A percentile compares a stretch with the other conserved stretches of the same genome.
phyloP scores from a whole-genome alignment of 257 asterid genomes.

The Cinchona pubescens region DNA sequence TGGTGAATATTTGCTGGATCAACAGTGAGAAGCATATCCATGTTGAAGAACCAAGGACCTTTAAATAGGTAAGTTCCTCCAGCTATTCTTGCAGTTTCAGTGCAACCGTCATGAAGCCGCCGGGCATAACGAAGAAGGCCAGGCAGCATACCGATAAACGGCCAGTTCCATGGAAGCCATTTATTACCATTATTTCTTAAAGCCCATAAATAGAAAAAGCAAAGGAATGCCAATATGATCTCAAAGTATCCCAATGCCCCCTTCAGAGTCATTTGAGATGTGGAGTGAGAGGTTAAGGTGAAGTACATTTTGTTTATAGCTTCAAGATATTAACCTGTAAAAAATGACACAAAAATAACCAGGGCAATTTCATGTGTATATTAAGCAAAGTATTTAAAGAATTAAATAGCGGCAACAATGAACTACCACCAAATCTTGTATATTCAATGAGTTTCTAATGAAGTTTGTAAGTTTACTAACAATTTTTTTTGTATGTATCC shows the following conservation, averaged over 20 bases:
- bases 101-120: constrained; percentile 41
- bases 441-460: not conserved
- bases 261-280: not conserved
- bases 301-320: not conserved
- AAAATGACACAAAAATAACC: not conserved
- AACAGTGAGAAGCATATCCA: constrained; percentile 49
- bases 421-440: constrained; percentile 14
- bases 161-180: constrained; percentile 43
- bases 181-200: constrained; percentile 33
- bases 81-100: constrained; percentile 16
- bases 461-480: not conserved
- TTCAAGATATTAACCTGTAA: not conserved
- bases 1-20: constrained; percentile 61
- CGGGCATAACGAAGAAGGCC: constrained; percentile 27
- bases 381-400: not conserved
- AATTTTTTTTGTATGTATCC: not conserved
- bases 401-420: not conserved
- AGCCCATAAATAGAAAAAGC: constrained; percentile 35
- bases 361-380: not conserved
- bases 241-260: constrained; percentile 24
- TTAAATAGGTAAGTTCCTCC: constrained; percentile 44
- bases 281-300: not conserved
- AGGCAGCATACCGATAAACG: constrained; percentile 55
- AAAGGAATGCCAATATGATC: constrained; percentile 28
- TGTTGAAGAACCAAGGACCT: constrained; percentile 50